These are phyloP conservation scores for Mycena galericulata DNA, from an alignment of 768 basidiomycete genomes.

Conservation along the genomic window DNA sequence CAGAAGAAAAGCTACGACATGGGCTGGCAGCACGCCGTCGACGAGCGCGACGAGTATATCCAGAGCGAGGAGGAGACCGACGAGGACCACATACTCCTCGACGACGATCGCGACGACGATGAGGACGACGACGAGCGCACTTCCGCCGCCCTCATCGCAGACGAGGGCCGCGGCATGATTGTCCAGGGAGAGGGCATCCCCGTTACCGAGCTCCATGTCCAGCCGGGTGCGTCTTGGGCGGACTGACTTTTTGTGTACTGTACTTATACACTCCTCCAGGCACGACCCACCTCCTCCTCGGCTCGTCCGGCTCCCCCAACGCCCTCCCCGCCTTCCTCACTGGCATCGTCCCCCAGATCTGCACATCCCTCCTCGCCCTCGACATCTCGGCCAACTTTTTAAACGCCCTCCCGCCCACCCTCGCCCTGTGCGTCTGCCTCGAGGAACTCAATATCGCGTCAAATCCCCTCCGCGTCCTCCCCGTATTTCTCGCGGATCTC, in stretches of 20 bases:
- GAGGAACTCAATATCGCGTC: slow-evolving; percentile 95
- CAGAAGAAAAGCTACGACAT: slow-evolving; percentile 83
- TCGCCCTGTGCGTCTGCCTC: slow-evolving; percentile 83
- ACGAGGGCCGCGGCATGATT: slow-evolving; percentile 88
- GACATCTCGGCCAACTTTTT: slow-evolving; percentile 94
- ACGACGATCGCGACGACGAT: slow-evolving; percentile 62
- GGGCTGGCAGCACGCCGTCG: slow-evolving; percentile 74
- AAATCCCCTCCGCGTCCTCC: slow-evolving; percentile 93
- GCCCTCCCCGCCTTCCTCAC: slow-evolving; percentile 83
- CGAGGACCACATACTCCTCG: slow-evolving; percentile 59
- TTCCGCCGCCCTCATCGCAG: slow-evolving; percentile 81
- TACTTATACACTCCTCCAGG: slow-evolving; percentile 62
- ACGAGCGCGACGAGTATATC: slow-evolving; percentile 76
- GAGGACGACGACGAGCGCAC: slow-evolving; percentile 77
- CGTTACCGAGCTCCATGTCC: slow-evolving; percentile 71
- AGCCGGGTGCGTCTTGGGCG: slow-evolving; percentile 70
- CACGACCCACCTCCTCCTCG: slow-evolving; percentile 93
- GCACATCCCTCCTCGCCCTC: slow-evolving; percentile 85
- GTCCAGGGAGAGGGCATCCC: slow-evolving; percentile 76
- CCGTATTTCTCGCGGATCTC: slow-evolving; percentile 85
- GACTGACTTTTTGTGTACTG: slow-evolving; percentile 7
- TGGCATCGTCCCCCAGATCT: slow-evolving; percentile 76
- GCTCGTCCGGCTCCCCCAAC: slow-evolving; percentile 83
- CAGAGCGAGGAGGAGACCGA: slow-evolving; percentile 71
- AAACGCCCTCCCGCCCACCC: slow-evolving; percentile 82